Base-by-base conservation (phyloP, 352 stramenopile genomes). In the Saprolegnia parasitica region DNA sequence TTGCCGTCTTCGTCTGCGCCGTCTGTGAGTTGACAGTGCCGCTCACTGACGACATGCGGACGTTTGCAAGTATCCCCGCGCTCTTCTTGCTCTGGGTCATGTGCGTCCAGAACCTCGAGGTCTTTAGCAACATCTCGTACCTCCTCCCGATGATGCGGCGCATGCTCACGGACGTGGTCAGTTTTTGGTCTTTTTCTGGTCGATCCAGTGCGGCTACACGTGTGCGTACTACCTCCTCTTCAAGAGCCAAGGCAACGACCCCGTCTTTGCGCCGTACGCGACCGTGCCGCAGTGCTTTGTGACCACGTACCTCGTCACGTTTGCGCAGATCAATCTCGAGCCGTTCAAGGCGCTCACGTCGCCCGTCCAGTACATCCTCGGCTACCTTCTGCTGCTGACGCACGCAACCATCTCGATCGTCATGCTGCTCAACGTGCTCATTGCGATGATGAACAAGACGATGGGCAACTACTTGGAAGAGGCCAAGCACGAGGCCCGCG, bases 391-490 rank as follows among this genome's bases (percentile, higher is more conserved):
- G 10, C 20, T 46, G 18, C 23, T 67, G 21, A 11, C 40, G 21
- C 23, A 67, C 13, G 23, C 32, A 0, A 46, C 60, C 21, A 24
- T 67, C 32, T 23, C 56, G 13, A n/a, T 67, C 35, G 23, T 67
- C 20, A 54, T 67, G 60, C 60, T 67, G 24, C 15, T 56, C 20
- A 55, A 67, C 18, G 15, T 67, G 21, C 46, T 67, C 21, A 56
- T 67, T 5, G 37, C 60, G 13, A 67, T 67, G 60, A 67, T 67
- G 60, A 40, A 32, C 60, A 67, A 50, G 40, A 67, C 60, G 20
- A 16, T 67, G 18, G 60, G 46, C 23, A 16, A 40, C n/a, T 23
- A 32, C 42, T 56, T 67, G 5, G 29, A 35, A 35, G 29, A 35
- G 5, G 29, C 29, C 29, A 35, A 35, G 29, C 29, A 35, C 29